These are phyloP conservation scores for Oenanthe sinensis DNA, from an alignment of 129 eudicot genomes.

Conservation along the genomic window DNA sequence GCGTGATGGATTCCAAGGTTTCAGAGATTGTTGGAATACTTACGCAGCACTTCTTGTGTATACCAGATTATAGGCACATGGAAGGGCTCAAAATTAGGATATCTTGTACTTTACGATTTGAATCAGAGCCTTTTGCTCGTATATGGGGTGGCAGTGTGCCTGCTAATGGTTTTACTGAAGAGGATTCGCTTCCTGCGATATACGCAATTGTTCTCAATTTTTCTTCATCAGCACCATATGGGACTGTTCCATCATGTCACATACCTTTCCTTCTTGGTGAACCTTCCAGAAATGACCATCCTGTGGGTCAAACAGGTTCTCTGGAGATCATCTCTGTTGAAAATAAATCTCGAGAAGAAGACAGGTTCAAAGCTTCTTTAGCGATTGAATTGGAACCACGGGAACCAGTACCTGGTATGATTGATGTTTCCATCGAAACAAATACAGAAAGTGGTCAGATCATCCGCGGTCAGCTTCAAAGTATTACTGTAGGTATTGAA, in stretches of 20 bases:
- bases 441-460: slow-evolving; percentile 80
- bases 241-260: slow-evolving; percentile 56
- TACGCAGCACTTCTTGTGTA: slow-evolving; percentile 61
- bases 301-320: slow-evolving; percentile 34
- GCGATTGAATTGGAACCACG: slow-evolving; percentile 70
- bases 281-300: slow-evolving; percentile 28
- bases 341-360: slow-evolving; percentile 31
- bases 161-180: slow-evolving; percentile 23
- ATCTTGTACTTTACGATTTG: slow-evolving; percentile 56
- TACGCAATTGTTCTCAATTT: slow-evolving; percentile 76
- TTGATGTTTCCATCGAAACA: slow-evolving; percentile 70
- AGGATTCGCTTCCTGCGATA: slow-evolving; percentile 58
- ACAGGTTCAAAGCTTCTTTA: slow-evolving; percentile 45
- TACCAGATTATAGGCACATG: slow-evolving; percentile 83
- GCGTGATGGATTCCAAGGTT: slow-evolving; percentile 90
- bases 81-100: slow-evolving; percentile 72
- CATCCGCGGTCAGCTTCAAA: slow-evolving; percentile 61
- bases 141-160: slow-evolving; percentile 29
- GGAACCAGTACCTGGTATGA: slow-evolving; percentile 85
- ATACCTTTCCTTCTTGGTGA: slow-evolving; percentile 79
- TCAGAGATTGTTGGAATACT: slow-evolving; percentile 62
- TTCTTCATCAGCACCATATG: slow-evolving; percentile 82
- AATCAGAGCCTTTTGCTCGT: slow-evolving; percentile 50
- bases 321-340: slow-evolving; percentile 55
- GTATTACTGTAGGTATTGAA: slow-evolving; percentile 73